Percentiles rank a stretch among this genome's conserved stretches.
These are phyloP conservation scores for Amylocarpus encephaloides DNA, from an alignment of 2,329 filamentous ascomycete species.

Conservation along the genomic window DNA sequence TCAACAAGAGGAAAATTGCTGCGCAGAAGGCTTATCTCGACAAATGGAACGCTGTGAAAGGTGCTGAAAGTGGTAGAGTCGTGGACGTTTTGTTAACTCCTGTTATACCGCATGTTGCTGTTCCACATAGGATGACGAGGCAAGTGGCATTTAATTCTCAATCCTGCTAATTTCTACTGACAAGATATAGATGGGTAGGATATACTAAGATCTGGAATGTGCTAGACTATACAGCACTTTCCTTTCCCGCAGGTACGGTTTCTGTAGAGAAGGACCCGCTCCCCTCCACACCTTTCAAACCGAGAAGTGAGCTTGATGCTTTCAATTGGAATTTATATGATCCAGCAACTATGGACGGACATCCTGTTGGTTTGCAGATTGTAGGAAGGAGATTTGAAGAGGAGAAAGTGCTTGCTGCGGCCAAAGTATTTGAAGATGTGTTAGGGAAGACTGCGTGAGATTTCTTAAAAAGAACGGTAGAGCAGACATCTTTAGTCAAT, in stretches of 20 bases:
- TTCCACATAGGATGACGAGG: slow-evolving; percentile 34
- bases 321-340: slow-evolving; percentile 47
- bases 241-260: slow-evolving; percentile 45
- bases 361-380: slow-evolving; percentile 47
- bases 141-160: neutral
- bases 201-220: slow-evolving; percentile 59
- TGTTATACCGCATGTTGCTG: slow-evolving; percentile 53
- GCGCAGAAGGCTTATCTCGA: slow-evolving; percentile 29
- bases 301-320: slow-evolving; percentile 45
- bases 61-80: slow-evolving; percentile 20
- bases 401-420: slow-evolving; percentile 43
- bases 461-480: too few relatives aligned
- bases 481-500: too few relatives aligned
- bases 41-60: slow-evolving; percentile 25
- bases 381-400: slow-evolving; percentile 46
- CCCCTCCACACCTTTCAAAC: slow-evolving; percentile 34
- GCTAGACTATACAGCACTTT: slow-evolving; percentile 52
- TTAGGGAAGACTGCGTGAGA: slow-evolving; percentile 1
- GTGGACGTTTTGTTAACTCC: slow-evolving; percentile 27
- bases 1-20: slow-evolving; percentile 16
- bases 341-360: slow-evolving; percentile 32
- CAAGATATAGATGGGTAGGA: slow-evolving; percentile 37
- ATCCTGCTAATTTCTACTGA: neutral
- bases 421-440: slow-evolving; percentile 19
- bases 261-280: slow-evolving; percentile 33